Evolutionary conservation across 257 asterid genomes (phyloP), one percentile per base, ranked within the genome.

Genomic region (Solanum arcanum): DNA sequence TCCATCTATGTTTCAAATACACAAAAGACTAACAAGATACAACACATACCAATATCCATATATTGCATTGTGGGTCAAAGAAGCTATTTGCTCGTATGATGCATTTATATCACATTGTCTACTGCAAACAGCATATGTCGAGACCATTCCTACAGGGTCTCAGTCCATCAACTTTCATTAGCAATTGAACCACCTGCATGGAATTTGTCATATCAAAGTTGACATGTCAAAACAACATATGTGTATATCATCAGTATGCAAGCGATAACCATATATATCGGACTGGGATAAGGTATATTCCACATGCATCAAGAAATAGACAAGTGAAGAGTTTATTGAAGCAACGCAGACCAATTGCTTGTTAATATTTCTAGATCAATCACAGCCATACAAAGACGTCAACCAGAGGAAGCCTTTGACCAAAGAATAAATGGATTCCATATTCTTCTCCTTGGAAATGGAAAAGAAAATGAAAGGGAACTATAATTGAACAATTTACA

Each of bases 401-500:
- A 3, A 20, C 46, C 31, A 49, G 21, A 81, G 46, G 31, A 81
- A 81, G 85, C 31, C 7, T 39, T 81, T 49, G 46, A 81, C 85
- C 85, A 81, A 81, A 81, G 69, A 42, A 84, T 42, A 47, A 68
- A 68, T 16, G 60, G 12, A 85, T 42, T 68, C 31, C 60, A 68
- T 85, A 68, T 85, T 25, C 60, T 68, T 85, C 44, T 85, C 35
- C 87, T 15, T 41, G 31, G 81, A 41, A 85, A 85, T 85, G 78
- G 81, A 47, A 44, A 85, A 42, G 62, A 47, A 59, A 82, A 81
- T 49, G 74, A 87, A 60, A 7, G 9, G 9, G 46, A 85, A 21
- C 74, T 87, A 49, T 33, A 85, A 31, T 75, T 60, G 83, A 75
- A 89, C 60, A 89, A 90, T 89, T 80, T 89, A 90, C 90, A 89